Evolutionary conservation across 768 basidiomycete genomes (phyloP), one percentile per base, ranked within the genome.

Genomic region (Suillus luteus): DNA sequence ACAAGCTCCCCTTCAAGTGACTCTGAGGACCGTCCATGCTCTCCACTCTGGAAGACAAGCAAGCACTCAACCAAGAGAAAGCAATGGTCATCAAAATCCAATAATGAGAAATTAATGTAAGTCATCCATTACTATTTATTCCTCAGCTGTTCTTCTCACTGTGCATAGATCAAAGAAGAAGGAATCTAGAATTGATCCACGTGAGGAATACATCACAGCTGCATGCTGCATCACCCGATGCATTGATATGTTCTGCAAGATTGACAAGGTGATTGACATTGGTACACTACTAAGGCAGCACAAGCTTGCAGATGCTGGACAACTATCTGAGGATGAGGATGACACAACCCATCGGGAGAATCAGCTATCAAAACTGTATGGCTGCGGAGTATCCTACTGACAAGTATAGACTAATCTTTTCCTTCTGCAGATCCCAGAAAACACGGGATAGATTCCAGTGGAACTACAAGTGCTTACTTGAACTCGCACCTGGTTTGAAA

Each of bases 221-320:
- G 57, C 57, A 4, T 38, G 57, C 38, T 27, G n/a, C 17, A 59
- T 59, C 5, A 41, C 57, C 0, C 38, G 57, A 15, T 59, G 57
- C 27, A 27, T 27, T 27, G 27, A 27, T 27, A 27, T 27, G 27
- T 27, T 27, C 27, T 27, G 27, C 27, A 43, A 59, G 4, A 24
- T 59, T 38, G 22, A 59, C 15, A 59, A 59, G 27, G 22, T 41
- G 0, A 59, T 59, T 17, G 43, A 59, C 11, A 41, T 59, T 12
- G 57, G 24, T 7, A 17, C 15, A 0, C 38, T 59, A 22, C 31
- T 59, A 0, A 27, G 43, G 6, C 57, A 59, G 38, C n/a, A 12
- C 5, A n/a, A 33, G 19, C 37, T 43, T 8, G 38, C 35, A 1
- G 27, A 40, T 40, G 0, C 24, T 40, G 55, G 55, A 22, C 7